Conservation (phyloP, 768 basidiomycete genomes). For the Cystobasidium onofrii region DNA sequence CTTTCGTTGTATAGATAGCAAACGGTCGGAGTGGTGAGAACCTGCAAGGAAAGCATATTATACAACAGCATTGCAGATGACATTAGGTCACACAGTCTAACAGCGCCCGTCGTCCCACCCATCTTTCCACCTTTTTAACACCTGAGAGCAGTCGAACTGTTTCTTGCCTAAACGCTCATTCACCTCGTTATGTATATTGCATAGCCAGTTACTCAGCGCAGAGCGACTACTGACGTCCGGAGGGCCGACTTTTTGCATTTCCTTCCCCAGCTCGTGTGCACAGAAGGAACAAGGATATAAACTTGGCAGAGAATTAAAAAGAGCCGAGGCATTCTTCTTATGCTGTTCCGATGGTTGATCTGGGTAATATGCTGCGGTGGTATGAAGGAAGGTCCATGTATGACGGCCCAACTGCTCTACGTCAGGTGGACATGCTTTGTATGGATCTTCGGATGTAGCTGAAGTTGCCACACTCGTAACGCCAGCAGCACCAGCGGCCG, state of each 20-base stretch:
- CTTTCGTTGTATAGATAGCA: too few species aligned
- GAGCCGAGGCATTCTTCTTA: conserved; percentile 70
- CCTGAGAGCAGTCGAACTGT: conserved; percentile 68
- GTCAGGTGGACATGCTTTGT: conserved; percentile 71
- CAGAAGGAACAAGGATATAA: conserved; percentile 85
- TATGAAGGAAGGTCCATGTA: conserved; percentile 94
- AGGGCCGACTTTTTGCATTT: conserved; percentile 61
- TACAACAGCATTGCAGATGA: conserved; percentile 17
- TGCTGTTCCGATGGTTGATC: conserved; percentile 66
- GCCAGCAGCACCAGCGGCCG: conserved; percentile 37
- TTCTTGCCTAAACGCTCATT: conserved; percentile 78
- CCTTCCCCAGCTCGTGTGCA: conserved; percentile 68
- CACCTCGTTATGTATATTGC: conserved; percentile 85
- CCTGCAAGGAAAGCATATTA: neutral
- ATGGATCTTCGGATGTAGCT: conserved; percentile 38
- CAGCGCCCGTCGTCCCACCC: conserved; percentile 81
- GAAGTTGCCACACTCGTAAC: conserved; percentile 25
- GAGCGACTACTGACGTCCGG: conserved; percentile 56
- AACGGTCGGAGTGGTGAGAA: too few species aligned
- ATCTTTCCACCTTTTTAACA: conserved; percentile 85
- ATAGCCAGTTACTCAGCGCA: conserved; percentile 73
- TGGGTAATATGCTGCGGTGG: conserved; percentile 91
- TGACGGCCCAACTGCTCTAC: conserved; percentile 79
- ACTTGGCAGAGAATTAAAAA: conserved; percentile 66
- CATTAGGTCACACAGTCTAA: conserved; percentile 47